Evolutionary conservation across 495 filamentous ascomycete species (phyloP), one percentile per base, ranked within the genome.

Genomic region (Penicillium robsamsonii): DNA sequence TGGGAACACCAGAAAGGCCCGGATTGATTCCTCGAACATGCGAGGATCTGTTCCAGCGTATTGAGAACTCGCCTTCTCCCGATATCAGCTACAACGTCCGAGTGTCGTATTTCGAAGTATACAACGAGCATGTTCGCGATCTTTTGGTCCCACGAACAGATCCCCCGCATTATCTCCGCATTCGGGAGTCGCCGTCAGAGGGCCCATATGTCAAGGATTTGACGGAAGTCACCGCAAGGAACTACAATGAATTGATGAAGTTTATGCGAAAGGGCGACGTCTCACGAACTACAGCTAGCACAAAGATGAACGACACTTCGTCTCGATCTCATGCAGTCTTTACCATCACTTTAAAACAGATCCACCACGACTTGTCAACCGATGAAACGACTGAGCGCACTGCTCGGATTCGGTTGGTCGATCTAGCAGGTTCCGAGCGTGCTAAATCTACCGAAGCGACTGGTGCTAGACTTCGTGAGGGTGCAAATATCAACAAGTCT

Each of bases 301-400:
- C 94, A 12, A 99, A 97, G 75, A 99, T 99, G 94, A 99, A 99
- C 68, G 94, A 99, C 72, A 97, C 92, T 18, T 93, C 88, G 24
- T 92, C 87, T 35, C 88, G 94, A 68, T 93, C 88, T 49, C 94
- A 99, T 66, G 91, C 95, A 3, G 94, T 99, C 37, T 99, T 99
- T 68, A 99, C 94, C 17, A 92, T 99, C 57, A 92, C 93, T 68
- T 78, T 99, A 29, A 97, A 97, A 73, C 92, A 97, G 70, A 97
- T 99, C 57, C 86, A 91, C 57, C 93, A 97, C 74, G 90, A 96
- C 63, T 85, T 96, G 70, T 87, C 90, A 18, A 93, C 90, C 1
- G 95, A 97, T 67, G 90, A 96, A 69, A 97, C 94, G 1, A 97
- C 93, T 6, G 94, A 98, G 75, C 86, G 94, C 40, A 87, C 87